These are phyloP conservation scores for Bruguiera gymnorhiza DNA, from an alignment of 345 rosid species.

Conservation along the genomic window DNA sequence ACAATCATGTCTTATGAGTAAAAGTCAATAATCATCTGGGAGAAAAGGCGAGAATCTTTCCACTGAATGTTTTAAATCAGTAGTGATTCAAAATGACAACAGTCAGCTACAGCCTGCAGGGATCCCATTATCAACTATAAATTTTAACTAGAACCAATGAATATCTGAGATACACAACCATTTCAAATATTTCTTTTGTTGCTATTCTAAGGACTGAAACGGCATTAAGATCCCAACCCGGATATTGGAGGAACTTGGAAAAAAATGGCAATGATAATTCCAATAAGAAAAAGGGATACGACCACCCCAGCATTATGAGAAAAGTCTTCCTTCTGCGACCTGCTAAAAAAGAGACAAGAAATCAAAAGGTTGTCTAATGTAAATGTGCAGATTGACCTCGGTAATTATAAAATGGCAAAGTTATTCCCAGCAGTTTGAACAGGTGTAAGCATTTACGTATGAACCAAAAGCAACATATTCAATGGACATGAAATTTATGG, in stretches of 20 bases:
- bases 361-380: no score
- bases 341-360: slow-evolving; percentile 29
- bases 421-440: no score
- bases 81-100: slow-evolving; percentile 2
- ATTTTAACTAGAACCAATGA: neutral
- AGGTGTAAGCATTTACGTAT: no score
- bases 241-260: neutral
- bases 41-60: slow-evolving; percentile 1
- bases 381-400: neutral
- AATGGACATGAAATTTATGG: no score
- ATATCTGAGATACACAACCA: no score
- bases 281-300: no score
- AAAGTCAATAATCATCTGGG: slow-evolving; percentile 22
- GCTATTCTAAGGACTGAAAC: slow-evolving; percentile 13
- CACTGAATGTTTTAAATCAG: neutral
- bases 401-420: neutral
- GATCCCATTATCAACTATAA: neutral
- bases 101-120: neutral
- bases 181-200: no score
- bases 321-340: slow-evolving; percentile 99
- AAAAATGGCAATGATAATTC: no score
- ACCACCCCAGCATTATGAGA: slow-evolving; percentile 62
- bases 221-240: slow-evolving; percentile 9
- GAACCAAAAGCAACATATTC: no score
- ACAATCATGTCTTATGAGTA: slow-evolving; percentile 27